These are phyloP conservation scores for Pogostemon cablin DNA, from an alignment of 257 asterid species.

Conservation along the genomic window DNA sequence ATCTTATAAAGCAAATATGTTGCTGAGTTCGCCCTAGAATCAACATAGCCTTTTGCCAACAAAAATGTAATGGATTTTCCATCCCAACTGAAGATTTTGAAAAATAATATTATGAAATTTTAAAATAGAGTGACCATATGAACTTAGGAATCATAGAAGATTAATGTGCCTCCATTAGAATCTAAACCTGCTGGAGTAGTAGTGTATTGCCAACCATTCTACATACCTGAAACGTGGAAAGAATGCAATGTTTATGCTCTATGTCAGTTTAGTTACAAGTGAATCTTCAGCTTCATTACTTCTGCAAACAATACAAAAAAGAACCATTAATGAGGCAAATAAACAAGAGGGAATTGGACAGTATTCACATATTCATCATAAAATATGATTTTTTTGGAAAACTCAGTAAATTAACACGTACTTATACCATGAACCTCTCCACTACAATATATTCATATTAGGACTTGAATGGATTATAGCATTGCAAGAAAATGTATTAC, in stretches of 20 bases:
- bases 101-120: no score
- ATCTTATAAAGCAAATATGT: no score
- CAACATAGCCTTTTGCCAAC: no score
- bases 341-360: slow-evolving; percentile 34
- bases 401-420: slow-evolving; percentile 4
- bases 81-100: no score
- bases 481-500: neutral
- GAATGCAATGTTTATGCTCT: slow-evolving; percentile 73
- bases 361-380: slow-evolving; percentile 13
- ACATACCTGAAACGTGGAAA: slow-evolving; percentile 84
- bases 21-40: no score
- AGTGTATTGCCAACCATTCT: neutral
- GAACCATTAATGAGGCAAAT: slow-evolving; percentile 29
- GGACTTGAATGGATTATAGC: slow-evolving; percentile 24
- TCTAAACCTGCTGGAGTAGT: neutral
- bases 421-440: slow-evolving; percentile 65
- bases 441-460: slow-evolving; percentile 50
- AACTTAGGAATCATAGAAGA: slow-evolving; percentile 4
- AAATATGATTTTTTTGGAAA: slow-evolving; percentile 16
- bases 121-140: no score
- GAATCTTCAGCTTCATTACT: slow-evolving; percentile 50
- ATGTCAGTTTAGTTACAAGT: slow-evolving; percentile 50
- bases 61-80: no score
- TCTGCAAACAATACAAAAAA: slow-evolving; percentile 38
- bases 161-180: slow-evolving; percentile 8